A percentile compares a stretch with the other conserved stretches of the same genome.
These are phyloP conservation scores for Bimuria novae-zelandiae DNA, from an alignment of 2,329 filamentous ascomycete genomes.

Conservation along the genomic window DNA sequence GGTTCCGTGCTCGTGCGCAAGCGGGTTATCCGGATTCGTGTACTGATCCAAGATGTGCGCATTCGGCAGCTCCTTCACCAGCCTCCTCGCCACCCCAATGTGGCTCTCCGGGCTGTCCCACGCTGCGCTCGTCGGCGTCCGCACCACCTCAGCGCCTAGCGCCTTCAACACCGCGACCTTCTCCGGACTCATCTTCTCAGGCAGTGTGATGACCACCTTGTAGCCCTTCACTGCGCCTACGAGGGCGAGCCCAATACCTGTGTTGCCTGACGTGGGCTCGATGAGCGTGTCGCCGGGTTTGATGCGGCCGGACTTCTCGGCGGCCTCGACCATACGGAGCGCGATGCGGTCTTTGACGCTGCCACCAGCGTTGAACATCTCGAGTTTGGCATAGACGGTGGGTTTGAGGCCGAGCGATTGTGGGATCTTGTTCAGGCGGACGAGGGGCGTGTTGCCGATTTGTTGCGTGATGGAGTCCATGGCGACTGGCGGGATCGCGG, in stretches of 20 bases:
- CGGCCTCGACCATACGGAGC: constrained; percentile 95
- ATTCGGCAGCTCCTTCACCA: constrained; percentile 95
- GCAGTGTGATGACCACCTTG: constrained; percentile 97
- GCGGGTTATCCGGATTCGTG: constrained; percentile 85
- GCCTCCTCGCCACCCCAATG: constrained; percentile 87
- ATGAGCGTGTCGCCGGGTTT: constrained; percentile 97
- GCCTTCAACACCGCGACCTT: constrained; percentile 95
- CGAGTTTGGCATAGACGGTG: constrained; percentile 87
- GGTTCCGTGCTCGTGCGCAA: constrained; percentile 91
- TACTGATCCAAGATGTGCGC: constrained; percentile 98
- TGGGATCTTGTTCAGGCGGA: constrained; percentile 90
- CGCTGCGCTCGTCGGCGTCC: constrained; percentile 93
- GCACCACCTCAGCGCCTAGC: constrained; percentile 94
- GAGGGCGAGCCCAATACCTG: constrained; percentile 92
- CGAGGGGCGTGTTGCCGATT: constrained; percentile 95
- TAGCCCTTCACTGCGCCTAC: constrained; percentile 97
- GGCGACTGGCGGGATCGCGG: constrained; percentile 59
- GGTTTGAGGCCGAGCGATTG: constrained; percentile 88
- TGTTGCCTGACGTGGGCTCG: constrained; percentile 97
- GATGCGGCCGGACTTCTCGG: constrained; percentile 87
- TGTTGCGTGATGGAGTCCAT: constrained; percentile 77
- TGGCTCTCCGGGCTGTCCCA: constrained; percentile 95
- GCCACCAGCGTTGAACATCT: constrained; percentile 92
- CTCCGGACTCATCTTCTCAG: constrained; percentile 99
- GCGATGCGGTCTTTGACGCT: constrained; percentile 96